Percentiles rank a stretch among this genome's conserved stretches.
Evolutionary conservation across 1,284 basidiomycete species (phyloP).

Genomic region (Ganoderma boninense): DNA sequence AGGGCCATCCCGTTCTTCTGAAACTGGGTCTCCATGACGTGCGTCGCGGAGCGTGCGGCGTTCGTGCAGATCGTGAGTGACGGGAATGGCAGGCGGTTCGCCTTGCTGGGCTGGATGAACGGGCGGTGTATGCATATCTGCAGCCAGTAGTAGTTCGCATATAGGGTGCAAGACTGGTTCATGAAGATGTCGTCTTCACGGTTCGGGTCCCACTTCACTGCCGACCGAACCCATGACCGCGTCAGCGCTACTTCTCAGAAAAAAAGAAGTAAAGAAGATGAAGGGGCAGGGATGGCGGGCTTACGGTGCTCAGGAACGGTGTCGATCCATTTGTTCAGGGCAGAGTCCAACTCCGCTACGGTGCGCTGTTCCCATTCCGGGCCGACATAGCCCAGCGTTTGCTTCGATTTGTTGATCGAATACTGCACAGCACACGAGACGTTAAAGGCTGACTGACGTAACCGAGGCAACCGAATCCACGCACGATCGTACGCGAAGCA

Average conservation of each 20-base stretch:
- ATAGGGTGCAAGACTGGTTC: conserved; percentile 60
- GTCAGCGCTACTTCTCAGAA: not conserved
- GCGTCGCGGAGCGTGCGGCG: conserved; percentile 18
- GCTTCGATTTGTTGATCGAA: conserved; percentile 34
- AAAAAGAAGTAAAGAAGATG: not conserved
- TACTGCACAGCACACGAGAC: conserved; percentile 22
- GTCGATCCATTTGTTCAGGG: conserved; percentile 36
- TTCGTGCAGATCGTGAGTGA: conserved; percentile 23
- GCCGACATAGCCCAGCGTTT: conserved; percentile 30
- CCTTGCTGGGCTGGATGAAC: conserved; percentile 56
- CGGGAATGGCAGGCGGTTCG: conserved; percentile 12
- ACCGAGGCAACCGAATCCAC: conserved; percentile 24
- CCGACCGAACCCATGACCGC: not conserved
- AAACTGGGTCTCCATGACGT: conserved; percentile 14
- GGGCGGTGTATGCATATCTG: conserved; percentile 68
- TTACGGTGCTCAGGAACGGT: conserved; percentile 34
- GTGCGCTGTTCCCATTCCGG: conserved; percentile 35
- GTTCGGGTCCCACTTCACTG: conserved; percentile 65
- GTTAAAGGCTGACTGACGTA: not conserved
- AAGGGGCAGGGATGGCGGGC: not conserved
- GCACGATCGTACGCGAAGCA: conserved; percentile 67
- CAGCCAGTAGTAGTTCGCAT: conserved; percentile 61
- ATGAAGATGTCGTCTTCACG: conserved; percentile 53
- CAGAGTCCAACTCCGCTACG: conserved; percentile 35
- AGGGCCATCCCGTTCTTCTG: not conserved